phyloP scores from a whole-genome alignment of 164 flowering plant genomes.

The Vitis labrusca region DNA sequence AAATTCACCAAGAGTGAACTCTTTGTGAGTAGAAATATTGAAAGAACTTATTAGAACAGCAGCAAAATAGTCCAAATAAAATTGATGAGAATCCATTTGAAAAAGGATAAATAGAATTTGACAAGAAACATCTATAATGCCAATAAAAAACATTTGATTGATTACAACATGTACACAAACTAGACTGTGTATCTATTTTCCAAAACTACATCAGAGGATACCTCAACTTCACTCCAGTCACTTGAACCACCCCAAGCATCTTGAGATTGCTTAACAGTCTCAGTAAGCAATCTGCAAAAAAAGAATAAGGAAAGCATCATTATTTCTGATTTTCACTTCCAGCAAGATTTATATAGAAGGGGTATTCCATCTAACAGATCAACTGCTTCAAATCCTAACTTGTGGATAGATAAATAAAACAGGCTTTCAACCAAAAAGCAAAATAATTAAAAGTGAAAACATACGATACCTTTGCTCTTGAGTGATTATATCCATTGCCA shows the following conservation, averaged over 20 bases:
- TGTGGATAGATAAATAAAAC: not conserved
- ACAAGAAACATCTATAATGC: not conserved
- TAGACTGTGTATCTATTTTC: too few species aligned
- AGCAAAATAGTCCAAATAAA: too few species aligned
- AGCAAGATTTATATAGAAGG: not conserved
- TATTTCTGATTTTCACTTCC: not conserved
- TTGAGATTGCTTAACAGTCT: slow-evolving; percentile 64
- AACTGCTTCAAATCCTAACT: not conserved
- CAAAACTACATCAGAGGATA: slow-evolving; percentile 3
- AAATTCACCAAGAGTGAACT: too few species aligned
- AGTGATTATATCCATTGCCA: too few species aligned
- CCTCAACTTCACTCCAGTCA: slow-evolving; percentile 86
- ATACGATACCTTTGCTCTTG: too few species aligned
- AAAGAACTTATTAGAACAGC: too few species aligned
- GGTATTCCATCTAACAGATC: not conserved
- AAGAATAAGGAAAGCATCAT: not conserved
- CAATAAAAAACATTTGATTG: not conserved
- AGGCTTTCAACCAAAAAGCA: not conserved
- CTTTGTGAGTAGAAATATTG: too few species aligned
- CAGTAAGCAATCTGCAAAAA: slow-evolving; percentile 65
- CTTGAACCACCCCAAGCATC: slow-evolving; percentile 52
- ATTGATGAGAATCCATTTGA: too few species aligned
- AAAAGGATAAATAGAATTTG: too few species aligned
- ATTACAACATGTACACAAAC: not conserved
- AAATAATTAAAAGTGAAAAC: not conserved